Evolutionary conservation across 2,329 filamentous ascomycete species (phyloP).

Genomic region (Didymella pomorum): DNA sequence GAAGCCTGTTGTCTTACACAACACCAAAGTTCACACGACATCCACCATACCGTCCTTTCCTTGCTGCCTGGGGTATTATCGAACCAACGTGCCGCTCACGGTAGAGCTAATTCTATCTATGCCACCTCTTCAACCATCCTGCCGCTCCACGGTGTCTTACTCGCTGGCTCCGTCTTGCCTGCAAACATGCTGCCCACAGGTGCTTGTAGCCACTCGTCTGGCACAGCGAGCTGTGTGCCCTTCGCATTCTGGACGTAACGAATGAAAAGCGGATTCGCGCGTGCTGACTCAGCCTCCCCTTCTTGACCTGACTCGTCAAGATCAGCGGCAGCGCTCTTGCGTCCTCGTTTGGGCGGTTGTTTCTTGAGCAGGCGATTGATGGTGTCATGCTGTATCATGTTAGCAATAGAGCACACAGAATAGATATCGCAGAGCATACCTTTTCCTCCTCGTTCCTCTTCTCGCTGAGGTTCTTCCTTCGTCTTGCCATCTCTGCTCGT

Average conservation of each 20-base stretch:
- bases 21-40: background rate
- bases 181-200: slow-evolving; percentile 69
- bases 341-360: slow-evolving; percentile 74
- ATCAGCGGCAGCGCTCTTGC: slow-evolving; percentile 55
- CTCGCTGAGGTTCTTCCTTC: slow-evolving; percentile 76
- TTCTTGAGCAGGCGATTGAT: slow-evolving; percentile 91
- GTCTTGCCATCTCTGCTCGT: slow-evolving; percentile 75
- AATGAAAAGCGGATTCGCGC: slow-evolving; percentile 68
- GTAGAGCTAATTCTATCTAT: slow-evolving; percentile 15
- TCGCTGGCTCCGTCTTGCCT: slow-evolving; percentile 35
- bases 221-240: slow-evolving; percentile 70
- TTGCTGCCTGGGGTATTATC: no score
- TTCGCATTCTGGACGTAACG: slow-evolving; percentile 72
- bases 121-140: slow-evolving; percentile 51
- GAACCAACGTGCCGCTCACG: background rate
- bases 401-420: slow-evolving; percentile 12
- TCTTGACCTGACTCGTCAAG: slow-evolving; percentile 61
- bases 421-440: slow-evolving; percentile 51
- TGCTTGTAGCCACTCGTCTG: slow-evolving; percentile 71
- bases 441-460: slow-evolving; percentile 83
- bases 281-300: slow-evolving; percentile 55
- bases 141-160: slow-evolving; percentile 38
- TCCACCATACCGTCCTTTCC: background rate
- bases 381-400: slow-evolving; percentile 75
- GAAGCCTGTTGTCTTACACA: background rate